phyloP scores from a whole-genome alignment of 2,329 filamentous ascomycete genomes.

The Rachicladosporium sp. region DNA sequence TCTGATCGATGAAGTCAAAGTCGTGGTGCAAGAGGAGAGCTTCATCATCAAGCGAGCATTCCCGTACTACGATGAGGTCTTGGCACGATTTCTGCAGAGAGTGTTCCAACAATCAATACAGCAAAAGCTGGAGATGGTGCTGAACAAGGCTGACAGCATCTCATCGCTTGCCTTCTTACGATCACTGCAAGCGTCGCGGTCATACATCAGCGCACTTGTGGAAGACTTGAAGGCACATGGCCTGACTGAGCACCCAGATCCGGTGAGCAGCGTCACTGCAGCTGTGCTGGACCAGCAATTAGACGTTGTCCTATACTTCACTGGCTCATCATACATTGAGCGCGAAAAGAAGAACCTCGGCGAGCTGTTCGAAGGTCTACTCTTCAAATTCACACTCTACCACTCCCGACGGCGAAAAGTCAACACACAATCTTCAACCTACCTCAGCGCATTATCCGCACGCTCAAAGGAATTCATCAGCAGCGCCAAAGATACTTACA shows the following conservation, averaged over 20 bases:
- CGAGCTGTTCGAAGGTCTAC: slow-evolving; percentile 75
- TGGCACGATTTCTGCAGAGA: slow-evolving; percentile 84
- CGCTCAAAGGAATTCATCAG: slow-evolving; percentile 80
- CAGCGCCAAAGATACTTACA: slow-evolving; percentile 80
- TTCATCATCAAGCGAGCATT: slow-evolving; percentile 94
- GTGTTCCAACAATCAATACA: slow-evolving; percentile 98
- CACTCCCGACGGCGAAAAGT: slow-evolving; percentile 80
- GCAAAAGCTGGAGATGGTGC: slow-evolving; percentile 84
- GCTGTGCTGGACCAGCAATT: slow-evolving; percentile 55
- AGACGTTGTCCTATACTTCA: slow-evolving; percentile 55
- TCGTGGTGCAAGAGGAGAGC: slow-evolving; percentile 94
- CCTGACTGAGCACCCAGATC: slow-evolving; percentile 86
- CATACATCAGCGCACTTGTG: slow-evolving; percentile 74
- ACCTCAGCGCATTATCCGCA: slow-evolving; percentile 87
- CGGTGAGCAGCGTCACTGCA: slow-evolving; percentile 74
- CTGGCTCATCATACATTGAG: slow-evolving; percentile 53
- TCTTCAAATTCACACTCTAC: slow-evolving; percentile 96
- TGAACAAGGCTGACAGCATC: slow-evolving; percentile 85
- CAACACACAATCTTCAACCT: slow-evolving; percentile 53
- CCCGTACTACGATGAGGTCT: slow-evolving; percentile 87
- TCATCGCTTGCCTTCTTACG: slow-evolving; percentile 86
- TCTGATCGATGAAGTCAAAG: slow-evolving; percentile 82
- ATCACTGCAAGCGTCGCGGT: slow-evolving; percentile 78
- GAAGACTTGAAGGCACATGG: slow-evolving; percentile 93
- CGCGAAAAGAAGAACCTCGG: slow-evolving; percentile 56